phyloP scores from a whole-genome alignment of 2,329 filamentous ascomycete genomes.

The Beauveria sp. region DNA sequence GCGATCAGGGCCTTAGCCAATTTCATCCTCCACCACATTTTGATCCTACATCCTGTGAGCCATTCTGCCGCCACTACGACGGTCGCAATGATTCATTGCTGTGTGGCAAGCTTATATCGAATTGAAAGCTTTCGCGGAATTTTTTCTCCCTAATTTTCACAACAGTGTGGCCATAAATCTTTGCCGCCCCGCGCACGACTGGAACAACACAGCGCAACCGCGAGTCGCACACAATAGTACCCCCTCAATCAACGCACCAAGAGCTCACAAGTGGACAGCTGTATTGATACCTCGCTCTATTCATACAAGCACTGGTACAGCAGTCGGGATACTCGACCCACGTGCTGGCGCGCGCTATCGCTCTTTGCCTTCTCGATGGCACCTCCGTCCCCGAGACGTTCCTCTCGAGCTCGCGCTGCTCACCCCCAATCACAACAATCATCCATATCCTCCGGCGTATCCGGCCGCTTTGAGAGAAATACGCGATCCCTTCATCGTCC shows the following conservation, averaged over 20 bases:
- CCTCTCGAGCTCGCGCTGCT: slow-evolving; percentile 78
- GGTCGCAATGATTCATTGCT: not conserved
- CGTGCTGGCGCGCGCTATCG: not conserved
- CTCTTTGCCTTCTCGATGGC: slow-evolving; percentile 39
- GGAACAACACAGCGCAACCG: not conserved
- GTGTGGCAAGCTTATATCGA: not conserved
- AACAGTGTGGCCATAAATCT: not conserved
- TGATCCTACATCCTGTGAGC: not conserved
- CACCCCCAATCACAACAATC: slow-evolving; percentile 72
- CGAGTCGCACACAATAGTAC: not conserved
- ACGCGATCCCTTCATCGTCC: slow-evolving; percentile 67
- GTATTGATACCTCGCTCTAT: not conserved
- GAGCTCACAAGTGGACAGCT: not conserved
- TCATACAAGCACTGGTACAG: not conserved
- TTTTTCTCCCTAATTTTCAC: not conserved
- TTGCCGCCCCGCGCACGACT: not conserved
- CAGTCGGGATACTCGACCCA: slow-evolving; percentile 21
- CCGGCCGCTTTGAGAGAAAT: slow-evolving; percentile 65
- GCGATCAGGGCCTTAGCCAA: not conserved
- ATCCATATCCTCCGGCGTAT: slow-evolving; percentile 72
- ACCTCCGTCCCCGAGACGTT: slow-evolving; percentile 70
- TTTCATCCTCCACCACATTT: not conserved
- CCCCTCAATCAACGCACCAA: slow-evolving; percentile 10
- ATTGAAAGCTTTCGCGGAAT: not conserved
- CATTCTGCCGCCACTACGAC: not conserved